A percentile compares a stretch with the other conserved stretches of the same genome.
Conservation (phyloP, 768 basidiomycete species). For the Aureoboletus auriporus region DNA sequence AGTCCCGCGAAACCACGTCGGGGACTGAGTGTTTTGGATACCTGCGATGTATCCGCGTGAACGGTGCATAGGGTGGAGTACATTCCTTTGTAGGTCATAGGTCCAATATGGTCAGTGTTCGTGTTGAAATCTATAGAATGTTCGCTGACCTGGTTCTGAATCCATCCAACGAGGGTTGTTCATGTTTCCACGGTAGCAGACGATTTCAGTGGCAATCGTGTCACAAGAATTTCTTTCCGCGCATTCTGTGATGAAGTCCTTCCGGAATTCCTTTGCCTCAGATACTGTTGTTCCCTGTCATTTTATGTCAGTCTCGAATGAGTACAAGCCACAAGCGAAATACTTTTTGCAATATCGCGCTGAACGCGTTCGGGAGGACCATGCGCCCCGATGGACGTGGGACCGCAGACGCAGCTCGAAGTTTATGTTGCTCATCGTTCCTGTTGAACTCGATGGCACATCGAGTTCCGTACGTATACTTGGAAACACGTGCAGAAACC, state of each 20-base stretch:
- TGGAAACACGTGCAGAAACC: constrained; percentile 37
- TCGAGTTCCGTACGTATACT: constrained; percentile 36
- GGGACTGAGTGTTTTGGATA: constrained; percentile 29
- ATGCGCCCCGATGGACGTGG: constrained; percentile 32
- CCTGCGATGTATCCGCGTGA: constrained; percentile 24
- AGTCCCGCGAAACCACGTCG: constrained; percentile 26
- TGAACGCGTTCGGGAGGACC: constrained; percentile 30
- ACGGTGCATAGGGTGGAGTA: constrained; percentile 22
- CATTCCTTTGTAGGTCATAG: constrained; percentile 18
- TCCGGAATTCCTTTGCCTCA: constrained; percentile 29
- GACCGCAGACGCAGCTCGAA: constrained; percentile 23
- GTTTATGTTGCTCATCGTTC: constrained; percentile 26
- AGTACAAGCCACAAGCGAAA: not conserved
- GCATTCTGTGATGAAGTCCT: constrained; percentile 29
- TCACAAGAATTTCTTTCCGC: constrained; percentile 26
- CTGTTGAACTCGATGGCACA: constrained; percentile 29
- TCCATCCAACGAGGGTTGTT: constrained; percentile 28
- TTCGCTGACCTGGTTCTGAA: constrained; percentile 23
- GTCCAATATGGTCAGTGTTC: not conserved
- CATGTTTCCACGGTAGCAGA: constrained; percentile 26
- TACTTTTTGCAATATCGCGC: constrained; percentile 29
- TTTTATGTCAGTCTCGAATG: not conserved
- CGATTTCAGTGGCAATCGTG: constrained; percentile 27
- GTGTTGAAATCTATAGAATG: not conserved
- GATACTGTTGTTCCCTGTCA: constrained; percentile 26